These are phyloP conservation scores for Cryptosporidium bovis DNA, from an alignment of 169 alveolate genomes.

Conservation along the genomic window DNA sequence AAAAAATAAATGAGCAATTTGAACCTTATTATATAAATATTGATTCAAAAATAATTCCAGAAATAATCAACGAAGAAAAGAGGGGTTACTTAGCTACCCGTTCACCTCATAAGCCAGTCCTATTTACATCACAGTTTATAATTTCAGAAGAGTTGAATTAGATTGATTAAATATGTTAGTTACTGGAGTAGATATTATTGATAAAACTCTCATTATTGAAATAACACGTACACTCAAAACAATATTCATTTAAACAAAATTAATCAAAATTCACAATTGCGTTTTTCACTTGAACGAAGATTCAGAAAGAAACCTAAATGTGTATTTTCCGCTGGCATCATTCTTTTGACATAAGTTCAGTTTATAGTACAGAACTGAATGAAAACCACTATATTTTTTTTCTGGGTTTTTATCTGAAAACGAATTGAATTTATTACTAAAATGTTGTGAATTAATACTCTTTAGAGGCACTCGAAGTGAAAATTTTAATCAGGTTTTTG, in stretches of 20 bases:
- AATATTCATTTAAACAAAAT: not conserved
- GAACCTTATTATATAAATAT: not conserved
- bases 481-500: slow-evolving; percentile 16
- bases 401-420: too few relatives aligned
- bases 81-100: slow-evolving; percentile 58
- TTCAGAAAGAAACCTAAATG: not conserved
- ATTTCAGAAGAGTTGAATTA: not conserved
- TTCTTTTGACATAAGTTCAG: slow-evolving; percentile 1
- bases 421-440: slow-evolving; percentile 6
- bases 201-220: slow-evolving; percentile 43
- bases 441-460: slow-evolving; percentile 10
- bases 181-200: slow-evolving; percentile 32
- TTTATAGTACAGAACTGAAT: not conserved
- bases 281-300: not conserved
- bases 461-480: slow-evolving; percentile 34
- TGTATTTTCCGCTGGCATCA: slow-evolving; percentile 50
- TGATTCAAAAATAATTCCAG: slow-evolving; percentile 56
- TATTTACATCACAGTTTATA: slow-evolving; percentile 33
- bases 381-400: too few relatives aligned
- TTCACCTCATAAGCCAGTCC: slow-evolving; percentile 64
- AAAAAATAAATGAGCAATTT: not conserved
- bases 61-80: slow-evolving; percentile 33
- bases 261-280: slow-evolving; percentile 12
- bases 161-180: slow-evolving; percentile 16
- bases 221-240: slow-evolving; percentile 14